These are phyloP conservation scores for Stemphylium lycopersici DNA, from an alignment of 2,329 filamentous ascomycete species.

Conservation along the genomic window DNA sequence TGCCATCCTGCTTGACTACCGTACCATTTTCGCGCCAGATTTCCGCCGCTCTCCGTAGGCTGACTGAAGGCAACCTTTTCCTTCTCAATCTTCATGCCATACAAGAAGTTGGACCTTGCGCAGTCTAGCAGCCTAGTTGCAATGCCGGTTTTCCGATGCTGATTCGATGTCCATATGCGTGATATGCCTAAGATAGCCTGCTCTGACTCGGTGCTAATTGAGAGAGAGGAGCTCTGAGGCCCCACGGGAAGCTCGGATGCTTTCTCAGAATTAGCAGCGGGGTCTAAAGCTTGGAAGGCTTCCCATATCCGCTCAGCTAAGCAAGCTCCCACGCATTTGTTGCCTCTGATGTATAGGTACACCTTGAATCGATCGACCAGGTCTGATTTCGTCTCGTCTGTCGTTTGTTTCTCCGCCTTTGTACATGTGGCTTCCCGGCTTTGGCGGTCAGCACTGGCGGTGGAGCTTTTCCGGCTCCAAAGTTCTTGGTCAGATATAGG, in stretches of 20 bases:
- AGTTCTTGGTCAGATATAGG: constrained; percentile 63
- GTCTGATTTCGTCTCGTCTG: constrained; percentile 32
- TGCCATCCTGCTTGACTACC: constrained; percentile 62
- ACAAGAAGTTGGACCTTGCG: constrained; percentile 61
- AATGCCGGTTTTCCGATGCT: constrained; percentile 62
- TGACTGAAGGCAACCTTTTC: constrained; percentile 67
- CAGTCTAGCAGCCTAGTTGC: constrained; percentile 64
- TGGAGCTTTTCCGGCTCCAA: constrained; percentile 58
- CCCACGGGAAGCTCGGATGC: constrained; percentile 21
- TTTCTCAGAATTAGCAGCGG: constrained; percentile 26
- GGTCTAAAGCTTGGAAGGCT: constrained; percentile 57
- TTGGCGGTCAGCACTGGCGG: constrained; percentile 8
- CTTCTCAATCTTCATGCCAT: constrained; percentile 61
- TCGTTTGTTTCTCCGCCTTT: constrained; percentile 41
- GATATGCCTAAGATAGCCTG: constrained; percentile 66
- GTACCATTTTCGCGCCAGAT: constrained; percentile 64
- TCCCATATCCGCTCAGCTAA: constrained; percentile 66
- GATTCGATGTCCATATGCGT: constrained; percentile 68
- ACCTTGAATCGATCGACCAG: constrained; percentile 60
- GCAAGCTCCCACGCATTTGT: constrained; percentile 67
- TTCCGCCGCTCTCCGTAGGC: constrained; percentile 66
- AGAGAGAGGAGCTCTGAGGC: constrained; percentile 47
- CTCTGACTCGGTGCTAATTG: constrained; percentile 50
- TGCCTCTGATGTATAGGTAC: constrained; percentile 66
- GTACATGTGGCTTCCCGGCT: not conserved